Percentiles rank a stretch among this genome's conserved stretches.
phyloP scores from a whole-genome alignment of 306 rosid genomes.

The peach (Prunus persica) region Prunus_persica_NCBIv2 NC_034011.1:532501-533000 shows the following conservation, averaged over 20 bases:
- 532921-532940: no score
- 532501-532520: background rate
- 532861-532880: background rate
- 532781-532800: background rate
- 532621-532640: background rate
- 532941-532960: no score
- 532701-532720: background rate
- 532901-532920: no score
- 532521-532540: background rate
- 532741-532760: background rate
- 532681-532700: background rate
- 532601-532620: background rate
- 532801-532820: background rate
- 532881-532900: no score
- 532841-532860: background rate
- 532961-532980: no score
- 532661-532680: background rate
- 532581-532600: background rate
- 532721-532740: background rate
- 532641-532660: background rate
- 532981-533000: no score
- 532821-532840: background rate
- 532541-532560: background rate
- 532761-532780: background rate
- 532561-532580: background rate